These are phyloP conservation scores for Leishmania tarentolae DNA, from an alignment of 208 protist genomes.

Conservation along the genomic window DNA sequence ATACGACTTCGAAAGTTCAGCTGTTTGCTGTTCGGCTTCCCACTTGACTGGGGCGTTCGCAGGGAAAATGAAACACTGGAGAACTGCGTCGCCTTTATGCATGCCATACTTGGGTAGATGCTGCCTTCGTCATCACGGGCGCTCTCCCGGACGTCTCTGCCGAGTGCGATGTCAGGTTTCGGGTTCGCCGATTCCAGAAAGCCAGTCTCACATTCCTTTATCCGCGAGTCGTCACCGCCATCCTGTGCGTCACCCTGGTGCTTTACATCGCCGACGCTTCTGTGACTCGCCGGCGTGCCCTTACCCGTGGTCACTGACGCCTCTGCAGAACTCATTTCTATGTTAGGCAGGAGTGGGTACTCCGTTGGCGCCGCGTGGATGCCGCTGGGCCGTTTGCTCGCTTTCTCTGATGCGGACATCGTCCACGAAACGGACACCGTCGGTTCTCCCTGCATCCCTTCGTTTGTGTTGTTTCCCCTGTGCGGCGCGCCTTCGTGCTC, in stretches of 20 bases:
- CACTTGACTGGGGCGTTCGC: background rate
- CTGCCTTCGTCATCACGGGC: background rate
- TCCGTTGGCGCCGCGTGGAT: background rate
- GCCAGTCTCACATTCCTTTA: slow-evolving; percentile 4
- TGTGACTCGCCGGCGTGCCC: slow-evolving; percentile 3
- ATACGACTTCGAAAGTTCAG: slow-evolving; percentile 23
- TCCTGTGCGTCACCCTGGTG: background rate
- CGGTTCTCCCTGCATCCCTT: background rate
- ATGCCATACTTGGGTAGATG: background rate
- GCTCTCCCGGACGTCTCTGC: slow-evolving; percentile 2
- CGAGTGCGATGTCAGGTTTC: background rate
- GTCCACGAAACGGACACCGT: background rate
- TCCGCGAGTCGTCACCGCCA: slow-evolving; percentile 21
- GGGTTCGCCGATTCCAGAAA: slow-evolving; percentile 16
- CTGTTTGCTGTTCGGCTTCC: background rate
- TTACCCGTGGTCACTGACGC: background rate
- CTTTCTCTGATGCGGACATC: background rate
- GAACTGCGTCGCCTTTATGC: background rate
- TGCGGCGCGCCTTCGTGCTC: background rate
- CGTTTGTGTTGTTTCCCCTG: too few relatives aligned
- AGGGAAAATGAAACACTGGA: background rate
- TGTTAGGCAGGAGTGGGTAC: background rate
- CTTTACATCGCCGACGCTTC: background rate
- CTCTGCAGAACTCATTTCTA: background rate
- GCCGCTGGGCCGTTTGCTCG: background rate